Evolutionary conservation across 768 basidiomycete genomes (phyloP).

Genomic region (Amanita subjunquillea): DNA sequence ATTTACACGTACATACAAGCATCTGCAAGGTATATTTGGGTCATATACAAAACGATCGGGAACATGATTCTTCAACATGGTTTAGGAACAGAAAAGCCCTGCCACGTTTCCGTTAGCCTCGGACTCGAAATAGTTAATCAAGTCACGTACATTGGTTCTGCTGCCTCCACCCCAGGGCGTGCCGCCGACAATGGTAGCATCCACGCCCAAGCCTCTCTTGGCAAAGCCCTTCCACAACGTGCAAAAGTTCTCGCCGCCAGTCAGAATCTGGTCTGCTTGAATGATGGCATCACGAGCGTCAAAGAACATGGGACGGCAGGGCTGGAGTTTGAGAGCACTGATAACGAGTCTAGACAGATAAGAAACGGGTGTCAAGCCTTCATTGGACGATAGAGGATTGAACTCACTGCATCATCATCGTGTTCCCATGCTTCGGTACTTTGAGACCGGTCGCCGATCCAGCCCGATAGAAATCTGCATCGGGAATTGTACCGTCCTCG

Average conservation of each 20-base stretch:
- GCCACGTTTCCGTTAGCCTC: background rate
- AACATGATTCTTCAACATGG: background rate
- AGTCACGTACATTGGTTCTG: slow-evolving; percentile 45
- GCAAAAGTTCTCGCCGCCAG: slow-evolving; percentile 90
- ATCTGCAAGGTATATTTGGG: too few relatives aligned
- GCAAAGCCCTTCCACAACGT: slow-evolving; percentile 81
- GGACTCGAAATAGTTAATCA: background rate
- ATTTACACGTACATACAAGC: too few relatives aligned
- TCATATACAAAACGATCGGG: too few relatives aligned
- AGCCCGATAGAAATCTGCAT: slow-evolving; percentile 66
- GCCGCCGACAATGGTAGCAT: slow-evolving; percentile 62
- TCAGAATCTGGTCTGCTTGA: slow-evolving; percentile 82
- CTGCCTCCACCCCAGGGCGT: slow-evolving; percentile 94
- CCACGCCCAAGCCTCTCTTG: slow-evolving; percentile 67
- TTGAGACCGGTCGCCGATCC: slow-evolving; percentile 28
- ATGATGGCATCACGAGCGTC: slow-evolving; percentile 86
- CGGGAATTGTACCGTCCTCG: slow-evolving; percentile 52
- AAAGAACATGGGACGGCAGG: slow-evolving; percentile 85
- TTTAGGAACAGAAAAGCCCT: background rate
- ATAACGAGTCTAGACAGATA: slow-evolving; percentile 50
- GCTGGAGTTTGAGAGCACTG: slow-evolving; percentile 91
- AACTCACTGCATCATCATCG: slow-evolving; percentile 55
- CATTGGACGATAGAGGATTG: slow-evolving; percentile 17
- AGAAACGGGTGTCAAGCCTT: background rate
- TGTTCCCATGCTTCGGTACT: slow-evolving; percentile 89